Evolutionary conservation across 345 rosid species (phyloP), one percentile per base, ranked within the genome.

Genomic region (Erucastrum elatum): DNA sequence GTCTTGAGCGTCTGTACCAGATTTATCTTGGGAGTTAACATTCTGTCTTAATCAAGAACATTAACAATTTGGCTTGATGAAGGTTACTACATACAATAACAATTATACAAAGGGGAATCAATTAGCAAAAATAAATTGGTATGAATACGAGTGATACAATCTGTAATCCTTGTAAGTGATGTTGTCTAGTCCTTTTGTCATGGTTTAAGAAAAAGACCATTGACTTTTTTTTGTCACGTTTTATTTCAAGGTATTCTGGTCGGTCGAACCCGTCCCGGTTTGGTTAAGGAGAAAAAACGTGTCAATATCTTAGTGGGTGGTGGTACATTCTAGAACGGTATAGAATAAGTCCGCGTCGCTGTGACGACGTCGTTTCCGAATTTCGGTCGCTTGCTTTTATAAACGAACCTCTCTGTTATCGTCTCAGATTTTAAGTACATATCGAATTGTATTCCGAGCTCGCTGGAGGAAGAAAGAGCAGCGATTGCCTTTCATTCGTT

Each of bases 321-420:
- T 39, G 56, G 13, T 16, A 39, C 46, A 0, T 84, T 89, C 90
- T 72, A 81, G 90, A 88, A 85, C 62, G 82, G 53, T 75, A 59
- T 74, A 15, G 85, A 86, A 75, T 4, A n/a, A 9, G 3, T 8
- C 8, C 31, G n/a, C 66, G 41, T n/a, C 15, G 41, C 34, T 16
- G 5, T 27, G 0, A 74, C 83, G 79, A 41, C 79, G 64, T 1
- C 82, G 77, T 59, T 2, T n/a, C 74, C 25, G 56, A 33, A 21
- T 8, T 10, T 53, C 29, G 59, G 6, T 68, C 8, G 67, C 33
- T 21, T 55, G 49, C 76, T 26, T 29, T 72, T 83, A 82, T 85
- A 84, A 72, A 64, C n/a, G 83, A 71, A 70, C 68, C 12, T 2
- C 35, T 68, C 68, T 35, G 66, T 39, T 39, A 39, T 39, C 46